Evolutionary conservation across 345 rosid species (phyloP).

Genomic region (Durio zibethinus): DNA sequence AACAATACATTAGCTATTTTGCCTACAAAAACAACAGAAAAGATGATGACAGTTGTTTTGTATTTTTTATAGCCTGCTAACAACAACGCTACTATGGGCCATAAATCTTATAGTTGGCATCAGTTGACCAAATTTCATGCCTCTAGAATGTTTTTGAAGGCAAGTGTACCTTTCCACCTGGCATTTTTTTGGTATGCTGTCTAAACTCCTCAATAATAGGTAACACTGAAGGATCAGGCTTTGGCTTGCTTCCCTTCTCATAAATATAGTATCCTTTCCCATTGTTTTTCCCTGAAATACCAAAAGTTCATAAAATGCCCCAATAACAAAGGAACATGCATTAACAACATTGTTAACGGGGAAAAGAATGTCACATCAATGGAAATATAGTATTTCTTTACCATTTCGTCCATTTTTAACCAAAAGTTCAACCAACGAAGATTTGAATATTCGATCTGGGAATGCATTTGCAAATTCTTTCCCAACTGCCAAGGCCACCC

Average conservation of each 20-base stretch:
- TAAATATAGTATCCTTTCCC: slow-evolving; percentile 85
- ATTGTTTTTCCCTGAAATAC: slow-evolving; percentile 69
- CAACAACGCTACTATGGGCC: not conserved
- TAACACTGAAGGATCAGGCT: slow-evolving; percentile 73
- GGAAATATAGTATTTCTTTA: slow-evolving; percentile 19
- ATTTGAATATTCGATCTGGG: slow-evolving; percentile 53
- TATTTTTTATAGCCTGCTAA: not conserved
- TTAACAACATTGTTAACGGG: not conserved
- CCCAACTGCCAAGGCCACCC: slow-evolving; percentile 64
- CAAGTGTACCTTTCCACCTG: slow-evolving; percentile 73
- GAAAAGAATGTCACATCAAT: slow-evolving; percentile 9
- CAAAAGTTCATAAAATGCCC: slow-evolving; percentile 4
- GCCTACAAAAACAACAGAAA: not conserved
- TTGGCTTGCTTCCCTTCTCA: slow-evolving; percentile 79
- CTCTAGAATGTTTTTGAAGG: slow-evolving; percentile 4
- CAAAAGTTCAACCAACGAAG: slow-evolving; percentile 70
- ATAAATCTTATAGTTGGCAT: not conserved
- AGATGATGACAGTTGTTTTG: not conserved
- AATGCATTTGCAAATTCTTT: slow-evolving; percentile 58
- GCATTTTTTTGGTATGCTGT: slow-evolving; percentile 68
- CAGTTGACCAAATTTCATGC: not conserved
- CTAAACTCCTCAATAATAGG: slow-evolving; percentile 72
- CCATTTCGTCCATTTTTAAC: slow-evolving; percentile 81
- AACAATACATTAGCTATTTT: slow-evolving; percentile 15
- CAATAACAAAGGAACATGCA: not conserved